Evolutionary conservation across 2,329 filamentous ascomycete genomes (phyloP), one percentile per base, ranked within the genome.

Genomic region (Metarhizium guizhouense): DNA sequence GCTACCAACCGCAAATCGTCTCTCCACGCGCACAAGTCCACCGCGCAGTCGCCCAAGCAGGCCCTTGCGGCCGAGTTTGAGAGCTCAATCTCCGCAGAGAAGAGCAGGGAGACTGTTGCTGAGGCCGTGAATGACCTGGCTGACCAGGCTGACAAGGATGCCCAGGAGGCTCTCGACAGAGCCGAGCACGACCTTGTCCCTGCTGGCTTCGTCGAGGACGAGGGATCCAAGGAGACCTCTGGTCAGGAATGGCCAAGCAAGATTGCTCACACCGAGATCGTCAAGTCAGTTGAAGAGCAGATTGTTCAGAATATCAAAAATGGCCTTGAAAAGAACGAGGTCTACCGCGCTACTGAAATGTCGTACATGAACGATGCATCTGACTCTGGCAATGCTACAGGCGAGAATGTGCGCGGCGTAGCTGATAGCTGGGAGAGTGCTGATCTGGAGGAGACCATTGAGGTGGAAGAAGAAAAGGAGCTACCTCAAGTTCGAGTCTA

Each of bases 341-440:
- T 65, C 34, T 56, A 60, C 11, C 62, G 66, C 29, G 62, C 62
- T 25, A 80, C 81, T 16, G 76, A 81, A 58, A 74, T 75, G 32
- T 30, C 51, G 13, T 47, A 29, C 81, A 57, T 74, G 76, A 36
- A 75, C 51, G 76, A 78, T 25, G 68, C 80, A 32, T 80, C 80
- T 13, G 74, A 78, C 58, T 75, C 76, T 43, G 72, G 74, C 49
- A 71, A 68, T 32, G 71, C 76, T 29, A 74, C 74, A 57, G 76
- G 83, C 52, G 82, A 85, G 78, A 82, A 57, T 76, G 78, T 42
- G 78, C 70, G 64, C n/a, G 64, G 80, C 25, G 78, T 91, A 50
- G 88, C 84, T n/a, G 91, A 95, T 61, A 92, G 86, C 72, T 95
- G 91, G 91, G 91, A 96, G 75, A 95, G 86, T 60, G 89, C 87